phyloP scores from a whole-genome alignment of 257 asterid species.

The Solanum neorickii region DNA sequence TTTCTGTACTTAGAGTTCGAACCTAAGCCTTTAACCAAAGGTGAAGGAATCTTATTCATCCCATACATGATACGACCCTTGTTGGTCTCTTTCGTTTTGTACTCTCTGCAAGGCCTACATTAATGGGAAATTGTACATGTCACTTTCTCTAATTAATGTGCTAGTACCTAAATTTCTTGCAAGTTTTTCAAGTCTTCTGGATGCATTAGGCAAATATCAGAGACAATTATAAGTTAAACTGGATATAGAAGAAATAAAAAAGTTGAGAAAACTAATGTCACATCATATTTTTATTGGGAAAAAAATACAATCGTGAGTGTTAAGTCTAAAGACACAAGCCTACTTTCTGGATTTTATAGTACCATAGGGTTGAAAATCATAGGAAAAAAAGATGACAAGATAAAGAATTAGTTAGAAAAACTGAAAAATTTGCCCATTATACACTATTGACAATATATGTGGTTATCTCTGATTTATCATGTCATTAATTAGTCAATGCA shows the following conservation, averaged over 20 bases:
- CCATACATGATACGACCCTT: neutral
- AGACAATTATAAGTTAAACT: neutral
- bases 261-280: neutral
- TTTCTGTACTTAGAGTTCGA: neutral
- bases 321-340: neutral
- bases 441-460: neutral
- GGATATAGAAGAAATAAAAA: neutral
- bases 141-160: neutral
- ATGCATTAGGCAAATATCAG: neutral
- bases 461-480: neutral
- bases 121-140: neutral
- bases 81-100: neutral
- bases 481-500: neutral
- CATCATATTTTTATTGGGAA: neutral
- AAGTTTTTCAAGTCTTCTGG: neutral
- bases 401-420: neutral
- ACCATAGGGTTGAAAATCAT: neutral
- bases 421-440: neutral
- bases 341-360: neutral
- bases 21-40: neutral
- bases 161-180: neutral
- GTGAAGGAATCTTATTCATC: neutral
- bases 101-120: neutral
- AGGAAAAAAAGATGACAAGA: neutral
- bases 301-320: neutral